Evolutionary conservation across 805 yeast species (phyloP).

Genomic region (Kluyveromyces aestuarii): DNA sequence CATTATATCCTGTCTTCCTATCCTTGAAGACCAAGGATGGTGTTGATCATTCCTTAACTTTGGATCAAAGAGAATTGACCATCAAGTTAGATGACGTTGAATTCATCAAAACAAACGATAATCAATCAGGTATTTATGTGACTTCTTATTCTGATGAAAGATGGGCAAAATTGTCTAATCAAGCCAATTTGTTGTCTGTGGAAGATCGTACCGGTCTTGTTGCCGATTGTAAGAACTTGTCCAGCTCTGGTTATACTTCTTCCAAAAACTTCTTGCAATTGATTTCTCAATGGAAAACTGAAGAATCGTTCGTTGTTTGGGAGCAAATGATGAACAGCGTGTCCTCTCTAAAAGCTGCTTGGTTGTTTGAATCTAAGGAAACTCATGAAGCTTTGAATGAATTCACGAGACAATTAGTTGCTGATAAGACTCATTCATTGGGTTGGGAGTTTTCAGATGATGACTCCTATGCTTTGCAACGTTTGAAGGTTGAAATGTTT

Average conservation of each 20-base stretch:
- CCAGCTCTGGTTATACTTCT: slow-evolving; percentile 60
- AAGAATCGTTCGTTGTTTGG: slow-evolving; percentile 61
- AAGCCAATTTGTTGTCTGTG: slow-evolving; percentile 49
- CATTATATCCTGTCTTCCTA: slow-evolving; percentile 61
- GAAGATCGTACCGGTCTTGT: slow-evolving; percentile 75
- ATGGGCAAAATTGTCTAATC: slow-evolving; percentile 57
- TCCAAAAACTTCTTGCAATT: slow-evolving; percentile 53
- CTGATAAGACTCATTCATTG: slow-evolving; percentile 41
- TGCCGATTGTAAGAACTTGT: slow-evolving; percentile 68
- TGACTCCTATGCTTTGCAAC: slow-evolving; percentile 53
- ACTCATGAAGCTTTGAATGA: slow-evolving; percentile 40
- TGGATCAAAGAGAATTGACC: slow-evolving; percentile 41
- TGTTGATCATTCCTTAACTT: slow-evolving; percentile 47
- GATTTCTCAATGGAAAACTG: slow-evolving; percentile 51
- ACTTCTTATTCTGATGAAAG: slow-evolving; percentile 62
- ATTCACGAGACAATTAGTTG: slow-evolving; percentile 47
- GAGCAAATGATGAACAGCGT: slow-evolving; percentile 45
- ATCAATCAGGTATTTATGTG: slow-evolving; percentile 68
- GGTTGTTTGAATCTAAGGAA: slow-evolving; percentile 44
- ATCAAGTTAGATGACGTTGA: slow-evolving; percentile 34
- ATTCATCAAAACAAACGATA: slow-evolving; percentile 63
- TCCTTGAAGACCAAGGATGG: slow-evolving; percentile 53
- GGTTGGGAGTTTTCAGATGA: slow-evolving; percentile 56
- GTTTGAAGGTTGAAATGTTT: slow-evolving; percentile 58
- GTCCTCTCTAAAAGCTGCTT: slow-evolving; percentile 40